Percentiles rank a stretch among this genome's conserved stretches.
Evolutionary conservation across 305 asterid genomes (phyloP).

Genomic region (Fraxinus velutina): DNA sequence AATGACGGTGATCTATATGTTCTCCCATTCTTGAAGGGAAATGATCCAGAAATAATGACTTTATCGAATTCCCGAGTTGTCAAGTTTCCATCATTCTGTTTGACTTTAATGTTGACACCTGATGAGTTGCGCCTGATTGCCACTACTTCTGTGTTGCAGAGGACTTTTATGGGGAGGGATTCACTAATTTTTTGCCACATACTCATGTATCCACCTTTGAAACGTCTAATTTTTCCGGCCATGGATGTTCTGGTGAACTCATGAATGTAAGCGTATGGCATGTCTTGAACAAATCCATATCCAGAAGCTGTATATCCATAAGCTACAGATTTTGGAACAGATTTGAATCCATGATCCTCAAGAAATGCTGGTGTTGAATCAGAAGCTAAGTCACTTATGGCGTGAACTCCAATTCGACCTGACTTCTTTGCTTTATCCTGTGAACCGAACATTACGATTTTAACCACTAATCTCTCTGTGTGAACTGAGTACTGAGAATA

Average conservation of each 20-base stretch:
- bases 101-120: slow-evolving; percentile 28
- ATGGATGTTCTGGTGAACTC: slow-evolving; percentile 77
- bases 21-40: slow-evolving; percentile 55
- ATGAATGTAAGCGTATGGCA: slow-evolving; percentile 74
- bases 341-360: slow-evolving; percentile 46
- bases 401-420: slow-evolving; percentile 66
- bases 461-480: neutral
- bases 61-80: slow-evolving; percentile 50
- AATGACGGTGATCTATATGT: slow-evolving; percentile 52
- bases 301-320: slow-evolving; percentile 85
- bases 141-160: slow-evolving; percentile 56
- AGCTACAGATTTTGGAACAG: slow-evolving; percentile 64
- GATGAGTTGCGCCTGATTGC: slow-evolving; percentile 44
- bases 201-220: slow-evolving; percentile 67
- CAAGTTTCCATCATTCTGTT: slow-evolving; percentile 29
- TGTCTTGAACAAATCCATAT: slow-evolving; percentile 73
- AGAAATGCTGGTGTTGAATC: slow-evolving; percentile 61
- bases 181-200: slow-evolving; percentile 59
- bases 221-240: slow-evolving; percentile 77
- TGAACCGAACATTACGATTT: neutral
- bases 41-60: slow-evolving; percentile 60
- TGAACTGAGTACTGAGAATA: neutral
- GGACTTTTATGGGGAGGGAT: slow-evolving; percentile 47
- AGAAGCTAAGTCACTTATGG: slow-evolving; percentile 54
- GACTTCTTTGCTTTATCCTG: slow-evolving; percentile 74